Conservation (phyloP, 2,329 filamentous ascomycete genomes). For the Tolypocladium ovalisporum region DNA sequence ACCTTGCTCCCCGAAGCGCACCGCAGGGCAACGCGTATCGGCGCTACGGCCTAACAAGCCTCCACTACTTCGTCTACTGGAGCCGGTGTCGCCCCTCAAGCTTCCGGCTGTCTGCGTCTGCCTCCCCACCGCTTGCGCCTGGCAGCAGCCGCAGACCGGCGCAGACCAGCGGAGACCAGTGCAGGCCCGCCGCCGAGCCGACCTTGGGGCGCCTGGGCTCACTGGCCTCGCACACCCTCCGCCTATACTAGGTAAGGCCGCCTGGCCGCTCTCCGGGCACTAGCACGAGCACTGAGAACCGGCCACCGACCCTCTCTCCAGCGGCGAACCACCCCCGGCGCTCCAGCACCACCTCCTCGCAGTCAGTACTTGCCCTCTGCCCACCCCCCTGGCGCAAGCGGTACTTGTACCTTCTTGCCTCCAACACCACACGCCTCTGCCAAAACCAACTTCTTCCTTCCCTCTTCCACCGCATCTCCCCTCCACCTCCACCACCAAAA, state of each 20-base stretch:
- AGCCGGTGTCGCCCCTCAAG: not conserved
- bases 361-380: not conserved
- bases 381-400: conserved; percentile 1
- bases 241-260: not conserved
- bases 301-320: conserved; percentile 1
- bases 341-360: conserved; percentile 3
- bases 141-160: not conserved
- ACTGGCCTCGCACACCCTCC: not conserved
- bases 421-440: conserved; percentile 2
- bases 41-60: not conserved
- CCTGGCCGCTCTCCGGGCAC: not conserved
- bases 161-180: no score
- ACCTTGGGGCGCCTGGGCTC: not conserved
- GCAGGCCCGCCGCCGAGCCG: not conserved
- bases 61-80: not conserved
- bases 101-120: not conserved
- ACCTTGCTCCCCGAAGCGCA: not conserved
- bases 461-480: conserved; percentile 8
- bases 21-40: not conserved
- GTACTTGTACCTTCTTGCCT: conserved; percentile 1
- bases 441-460: conserved; percentile 7
- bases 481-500: not conserved
- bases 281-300: not conserved
- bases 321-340: conserved; percentile 10
- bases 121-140: not conserved